Percentiles rank a stretch among this genome's conserved stretches.
phyloP scores from a whole-genome alignment of 257 asterid genomes.

The Scutellaria baicalensis region DNA sequence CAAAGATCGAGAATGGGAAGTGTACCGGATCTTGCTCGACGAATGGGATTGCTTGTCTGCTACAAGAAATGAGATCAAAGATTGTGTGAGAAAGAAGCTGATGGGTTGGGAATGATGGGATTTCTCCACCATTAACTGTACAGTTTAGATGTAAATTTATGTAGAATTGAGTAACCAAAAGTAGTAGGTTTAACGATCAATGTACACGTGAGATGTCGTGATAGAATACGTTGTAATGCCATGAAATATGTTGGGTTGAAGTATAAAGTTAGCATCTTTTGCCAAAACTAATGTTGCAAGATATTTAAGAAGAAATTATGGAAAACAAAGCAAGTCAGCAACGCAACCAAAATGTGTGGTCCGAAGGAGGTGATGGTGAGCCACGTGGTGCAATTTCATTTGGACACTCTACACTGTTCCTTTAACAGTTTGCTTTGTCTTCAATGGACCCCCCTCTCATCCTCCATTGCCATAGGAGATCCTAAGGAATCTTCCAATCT shows the following conservation, averaged over 20 bases:
- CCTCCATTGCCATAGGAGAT: conserved; percentile 46
- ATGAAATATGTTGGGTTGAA: neutral
- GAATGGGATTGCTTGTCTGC: conserved; percentile 38
- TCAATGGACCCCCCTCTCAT: conserved; percentile 16
- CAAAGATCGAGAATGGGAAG: conserved; percentile 66
- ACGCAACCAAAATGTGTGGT: conserved; percentile 49
- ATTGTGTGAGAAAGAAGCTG: conserved; percentile 48
- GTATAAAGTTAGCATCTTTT: neutral
- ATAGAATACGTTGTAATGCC: neutral
- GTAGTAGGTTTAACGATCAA: too few relatives aligned
- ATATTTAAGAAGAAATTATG: neutral
- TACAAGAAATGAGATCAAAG: conserved; percentile 43
- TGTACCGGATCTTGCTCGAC: conserved; percentile 58
- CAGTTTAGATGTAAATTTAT: conserved; percentile 13
- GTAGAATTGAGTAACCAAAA: neutral
- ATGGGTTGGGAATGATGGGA: conserved; percentile 58
- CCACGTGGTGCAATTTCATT: conserved; percentile 38
- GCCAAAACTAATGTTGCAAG: neutral
- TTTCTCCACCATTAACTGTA: conserved; percentile 22
- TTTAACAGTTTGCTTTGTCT: conserved; percentile 15
- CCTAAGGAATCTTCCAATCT: conserved; percentile 55
- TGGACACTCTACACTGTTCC: conserved; percentile 37
- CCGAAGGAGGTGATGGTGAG: conserved; percentile 17
- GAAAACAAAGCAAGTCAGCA: conserved; percentile 11
- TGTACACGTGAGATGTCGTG: too few relatives aligned